These are phyloP conservation scores for Sarocladium strictum DNA, from an alignment of 2,329 filamentous ascomycete genomes.

Conservation along the genomic window DNA sequence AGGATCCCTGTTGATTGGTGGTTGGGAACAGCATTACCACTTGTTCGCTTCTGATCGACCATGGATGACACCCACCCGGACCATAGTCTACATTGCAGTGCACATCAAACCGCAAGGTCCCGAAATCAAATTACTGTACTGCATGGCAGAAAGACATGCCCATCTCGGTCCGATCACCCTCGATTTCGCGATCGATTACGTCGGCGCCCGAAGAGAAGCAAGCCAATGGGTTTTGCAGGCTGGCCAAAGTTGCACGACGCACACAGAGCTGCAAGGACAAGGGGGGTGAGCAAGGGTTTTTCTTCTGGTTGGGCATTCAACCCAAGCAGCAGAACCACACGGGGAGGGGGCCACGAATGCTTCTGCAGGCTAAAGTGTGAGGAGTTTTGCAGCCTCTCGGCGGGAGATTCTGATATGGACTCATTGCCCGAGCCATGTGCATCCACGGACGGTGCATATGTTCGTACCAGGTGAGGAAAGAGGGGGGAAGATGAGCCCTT, in stretches of 20 bases:
- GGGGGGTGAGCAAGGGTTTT: not conserved
- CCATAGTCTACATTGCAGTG: not conserved
- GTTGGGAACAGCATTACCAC: not conserved
- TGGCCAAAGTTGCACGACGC: not conserved
- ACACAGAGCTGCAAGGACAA: not conserved
- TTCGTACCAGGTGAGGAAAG: not conserved
- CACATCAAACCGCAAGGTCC: not conserved
- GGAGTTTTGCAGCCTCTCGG: not conserved
- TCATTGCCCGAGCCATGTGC: not conserved
- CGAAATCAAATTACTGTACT: not conserved
- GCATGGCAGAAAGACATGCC: not conserved
- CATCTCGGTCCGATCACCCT: not conserved
- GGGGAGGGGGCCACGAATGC: too few species aligned
- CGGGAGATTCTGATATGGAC: not conserved
- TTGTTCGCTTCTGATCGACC: not conserved
- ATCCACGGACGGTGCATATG: not conserved
- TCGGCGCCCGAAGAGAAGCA: slow-evolving; percentile 1
- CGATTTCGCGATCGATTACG: slow-evolving; percentile 6
- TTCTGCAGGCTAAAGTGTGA: slow-evolving; percentile 5
- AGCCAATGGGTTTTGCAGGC: not conserved
- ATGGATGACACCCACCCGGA: not conserved
- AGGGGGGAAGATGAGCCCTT: not conserved
- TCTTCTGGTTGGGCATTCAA: not conserved
- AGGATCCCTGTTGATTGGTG: too few species aligned
- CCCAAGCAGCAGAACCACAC: too few species aligned